Conservation (phyloP, 1,139 yeast species). For the Geotrichum bryndzae region DNA sequence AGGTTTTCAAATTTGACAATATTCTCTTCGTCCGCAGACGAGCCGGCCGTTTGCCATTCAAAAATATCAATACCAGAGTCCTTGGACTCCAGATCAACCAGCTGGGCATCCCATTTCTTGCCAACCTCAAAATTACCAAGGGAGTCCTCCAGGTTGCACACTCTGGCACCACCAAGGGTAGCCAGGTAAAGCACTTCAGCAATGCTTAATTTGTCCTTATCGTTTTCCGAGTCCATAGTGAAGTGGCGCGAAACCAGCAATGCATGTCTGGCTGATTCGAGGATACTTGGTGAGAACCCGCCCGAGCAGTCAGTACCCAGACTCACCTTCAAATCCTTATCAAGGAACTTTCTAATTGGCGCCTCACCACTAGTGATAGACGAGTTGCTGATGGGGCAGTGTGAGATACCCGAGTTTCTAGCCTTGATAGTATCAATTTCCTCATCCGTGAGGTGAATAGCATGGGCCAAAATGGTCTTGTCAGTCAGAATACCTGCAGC, state of each 20-base stretch:
- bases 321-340: constrained; percentile 66
- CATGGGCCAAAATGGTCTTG: constrained; percentile 83
- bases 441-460: constrained; percentile 61
- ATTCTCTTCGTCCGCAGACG: constrained; percentile 14
- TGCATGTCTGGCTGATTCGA: constrained; percentile 72
- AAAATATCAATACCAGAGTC: constrained; percentile 68
- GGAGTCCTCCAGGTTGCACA: constrained; percentile 50
- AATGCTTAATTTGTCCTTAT: constrained; percentile 50
- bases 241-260: constrained; percentile 78
- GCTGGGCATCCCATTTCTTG: constrained; percentile 77
- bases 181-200: constrained; percentile 74
- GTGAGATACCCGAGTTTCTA: constrained; percentile 69
- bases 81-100: constrained; percentile 51
- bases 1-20: constrained; percentile 44
- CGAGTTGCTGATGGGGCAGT: constrained; percentile 90
- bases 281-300: constrained; percentile 76
- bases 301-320: constrained; percentile 93
- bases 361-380: constrained; percentile 90
- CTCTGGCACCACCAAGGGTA: constrained; percentile 85
- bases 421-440: constrained; percentile 55
- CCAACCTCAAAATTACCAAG: constrained; percentile 73
- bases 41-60: constrained; percentile 49
- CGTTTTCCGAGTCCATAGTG: constrained; percentile 51
- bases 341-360: constrained; percentile 63
- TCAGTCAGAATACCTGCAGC: constrained; percentile 52